These are phyloP conservation scores for Penicillium digitatum DNA, from an alignment of 2,329 filamentous ascomycete species.

Conservation along the genomic window DNA sequence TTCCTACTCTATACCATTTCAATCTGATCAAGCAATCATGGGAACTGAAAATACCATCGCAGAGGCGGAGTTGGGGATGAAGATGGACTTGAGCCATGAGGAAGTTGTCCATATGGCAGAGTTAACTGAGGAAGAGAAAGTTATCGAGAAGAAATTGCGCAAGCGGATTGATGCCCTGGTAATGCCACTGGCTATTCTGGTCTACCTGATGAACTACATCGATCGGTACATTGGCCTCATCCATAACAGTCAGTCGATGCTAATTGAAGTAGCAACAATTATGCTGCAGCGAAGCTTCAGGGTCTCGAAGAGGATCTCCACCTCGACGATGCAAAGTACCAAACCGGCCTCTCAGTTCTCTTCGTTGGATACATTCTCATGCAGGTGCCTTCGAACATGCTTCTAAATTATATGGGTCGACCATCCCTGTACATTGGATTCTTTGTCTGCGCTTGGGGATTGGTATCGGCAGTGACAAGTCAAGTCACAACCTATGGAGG, in stretches of 20 bases:
- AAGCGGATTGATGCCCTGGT: slow-evolving; percentile 37
- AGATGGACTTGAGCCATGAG: slow-evolving; percentile 21
- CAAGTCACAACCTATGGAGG: slow-evolving; percentile 42
- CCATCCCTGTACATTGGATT: slow-evolving; percentile 45
- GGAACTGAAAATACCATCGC: slow-evolving; percentile 10
- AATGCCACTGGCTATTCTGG: slow-evolving; percentile 41
- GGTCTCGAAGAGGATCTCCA: slow-evolving; percentile 40
- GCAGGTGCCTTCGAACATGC: slow-evolving; percentile 47
- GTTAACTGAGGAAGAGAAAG: slow-evolving; percentile 31
- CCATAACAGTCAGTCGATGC: not conserved
- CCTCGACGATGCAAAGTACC: slow-evolving; percentile 36
- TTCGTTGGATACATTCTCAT: slow-evolving; percentile 47
- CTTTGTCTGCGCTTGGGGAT: slow-evolving; percentile 46
- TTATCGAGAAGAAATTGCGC: slow-evolving; percentile 37
- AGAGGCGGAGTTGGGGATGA: slow-evolving; percentile 18
- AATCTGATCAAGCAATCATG: slow-evolving; percentile 6
- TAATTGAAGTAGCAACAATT: slow-evolving; percentile 42
- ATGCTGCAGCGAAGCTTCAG: slow-evolving; percentile 44
- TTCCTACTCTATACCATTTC: not conserved
- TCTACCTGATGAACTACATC: slow-evolving; percentile 44
- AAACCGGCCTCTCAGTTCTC: slow-evolving; percentile 43
- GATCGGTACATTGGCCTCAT: slow-evolving; percentile 31
- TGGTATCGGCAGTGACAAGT: slow-evolving; percentile 45
- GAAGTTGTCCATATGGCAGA: slow-evolving; percentile 19
- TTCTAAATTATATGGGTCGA: slow-evolving; percentile 43